Evolutionary conservation across 2,329 filamentous ascomycete genomes (phyloP).

Genomic region (Monosporascus sp.): DNA sequence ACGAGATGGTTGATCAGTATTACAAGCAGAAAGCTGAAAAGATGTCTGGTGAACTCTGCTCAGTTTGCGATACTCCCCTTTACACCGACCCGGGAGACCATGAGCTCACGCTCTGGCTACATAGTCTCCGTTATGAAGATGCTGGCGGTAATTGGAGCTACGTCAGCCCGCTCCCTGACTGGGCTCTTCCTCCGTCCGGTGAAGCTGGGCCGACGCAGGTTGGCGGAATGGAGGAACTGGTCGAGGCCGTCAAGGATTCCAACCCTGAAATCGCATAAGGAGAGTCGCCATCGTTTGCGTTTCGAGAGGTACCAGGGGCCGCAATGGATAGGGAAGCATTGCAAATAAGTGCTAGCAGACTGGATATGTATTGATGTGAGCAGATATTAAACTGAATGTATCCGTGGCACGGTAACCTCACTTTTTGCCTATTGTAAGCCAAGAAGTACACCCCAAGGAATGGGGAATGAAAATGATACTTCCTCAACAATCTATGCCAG

Average conservation of each 20-base stretch:
- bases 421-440: too few species aligned
- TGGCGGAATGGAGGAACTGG: constrained; percentile 53
- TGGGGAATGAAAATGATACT: too few species aligned
- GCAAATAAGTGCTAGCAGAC: too few species aligned
- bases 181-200: constrained; percentile 78
- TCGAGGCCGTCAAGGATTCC: constrained; percentile 47
- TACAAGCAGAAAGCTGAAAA: constrained; percentile 88
- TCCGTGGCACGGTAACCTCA: too few species aligned
- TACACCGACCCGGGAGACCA: constrained; percentile 90
- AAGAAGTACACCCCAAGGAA: too few species aligned
- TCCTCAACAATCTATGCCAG: too few species aligned
- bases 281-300: background rate
- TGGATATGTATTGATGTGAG: too few species aligned
- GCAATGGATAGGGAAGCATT: too few species aligned
- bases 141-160: constrained; percentile 81
- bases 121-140: constrained; percentile 86
- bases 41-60: constrained; percentile 80
- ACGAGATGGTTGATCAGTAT: constrained; percentile 88
- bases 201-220: constrained; percentile 66
- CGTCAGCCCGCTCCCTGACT: constrained; percentile 74
- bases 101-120: constrained; percentile 88
- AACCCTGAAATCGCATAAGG: constrained; percentile 34
- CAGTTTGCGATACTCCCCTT: constrained; percentile 76
- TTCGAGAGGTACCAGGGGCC: background rate
- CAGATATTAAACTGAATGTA: too few species aligned